Evolutionary conservation across 1,284 basidiomycete species (phyloP), one percentile per base, ranked within the genome.

Genomic region (Ganoderma meredithae): DNA sequence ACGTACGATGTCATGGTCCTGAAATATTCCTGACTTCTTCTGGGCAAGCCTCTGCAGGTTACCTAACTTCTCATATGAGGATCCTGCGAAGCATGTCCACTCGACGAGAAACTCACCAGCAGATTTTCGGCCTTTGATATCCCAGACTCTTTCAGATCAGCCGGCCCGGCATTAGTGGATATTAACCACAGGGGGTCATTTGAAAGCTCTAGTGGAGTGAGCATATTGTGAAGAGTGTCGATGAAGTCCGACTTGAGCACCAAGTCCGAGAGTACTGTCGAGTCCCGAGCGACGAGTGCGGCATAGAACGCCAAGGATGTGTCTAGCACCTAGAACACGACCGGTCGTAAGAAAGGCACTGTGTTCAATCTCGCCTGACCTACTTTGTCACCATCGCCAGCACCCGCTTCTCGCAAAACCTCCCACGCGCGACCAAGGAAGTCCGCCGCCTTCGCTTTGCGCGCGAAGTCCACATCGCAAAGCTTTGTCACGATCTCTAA

Each of bases 401-500:
- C 89, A 3, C 88, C 89, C 2, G 88, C 86, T 17, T 80, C 81
- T 36, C 83, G 76, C 49, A 94, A 81, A 4, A 87, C 83, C 63
- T 89, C 86, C 90, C 91, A 94, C 4, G 90, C 87, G 36, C 84
- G 85, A 15, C 80, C 77, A 33, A 89, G 82, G 68, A 94, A 92
- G 73, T 94, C 92, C 0, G 91, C 87, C 0, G 90, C 88, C 72
- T 89, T 90, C 6, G 92, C 91, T 74, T 89, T 90, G 4, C 91
- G 86, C 25, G 87, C 82, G 73, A 95, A 95, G n/a, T 92, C 91
- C 0, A 79, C 67, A 71, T 92, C 89, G 68, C 89, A 91, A 10
- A 95, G 79, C 74, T 93, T 93, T 13, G 83, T 87, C 3, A 90
- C 85, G 33, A 95, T 87, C 76, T 95, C 92, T 31, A 92, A 78